These are phyloP conservation scores for Berkeleyomyces rouxiae DNA, from an alignment of 2,329 filamentous ascomycete species.

Conservation along the genomic window DNA sequence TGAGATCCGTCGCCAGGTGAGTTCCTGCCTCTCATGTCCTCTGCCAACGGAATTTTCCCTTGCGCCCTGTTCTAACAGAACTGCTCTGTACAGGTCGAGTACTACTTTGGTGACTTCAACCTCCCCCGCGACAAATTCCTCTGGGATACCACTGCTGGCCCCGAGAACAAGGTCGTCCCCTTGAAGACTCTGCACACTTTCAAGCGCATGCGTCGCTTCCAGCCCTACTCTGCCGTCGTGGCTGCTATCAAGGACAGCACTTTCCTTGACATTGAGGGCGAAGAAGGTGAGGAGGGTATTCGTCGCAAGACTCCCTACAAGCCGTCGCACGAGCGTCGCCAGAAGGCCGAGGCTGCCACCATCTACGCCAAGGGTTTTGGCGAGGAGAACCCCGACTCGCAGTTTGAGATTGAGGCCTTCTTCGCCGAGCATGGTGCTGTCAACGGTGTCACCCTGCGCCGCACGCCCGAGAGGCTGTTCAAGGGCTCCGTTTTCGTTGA, in stretches of 20 bases:
- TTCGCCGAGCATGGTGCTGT: constrained; percentile 67
- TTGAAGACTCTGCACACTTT: constrained; percentile 68
- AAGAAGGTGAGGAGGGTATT: constrained; percentile 53
- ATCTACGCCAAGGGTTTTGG: constrained; percentile 94
- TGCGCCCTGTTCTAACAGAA: background rate
- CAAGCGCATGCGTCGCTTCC: constrained; percentile 92
- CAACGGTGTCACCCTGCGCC: constrained; percentile 74
- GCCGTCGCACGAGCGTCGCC: constrained; percentile 39
- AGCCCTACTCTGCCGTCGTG: constrained; percentile 70
- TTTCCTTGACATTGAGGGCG: constrained; percentile 55
- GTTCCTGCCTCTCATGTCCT: constrained; percentile 10
- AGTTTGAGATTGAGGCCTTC: constrained; percentile 88
- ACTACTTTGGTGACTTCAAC: constrained; percentile 90
- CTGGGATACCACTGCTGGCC: constrained; percentile 59
- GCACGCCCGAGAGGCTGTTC: constrained; percentile 55
- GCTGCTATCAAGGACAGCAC: constrained; percentile 65
- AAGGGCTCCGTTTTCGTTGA: constrained; percentile 96
- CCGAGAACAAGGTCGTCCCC: constrained; percentile 64
- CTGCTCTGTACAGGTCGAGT: constrained; percentile 51
- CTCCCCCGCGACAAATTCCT: constrained; percentile 79
- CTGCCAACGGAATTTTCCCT: background rate
- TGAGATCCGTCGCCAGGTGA: constrained; percentile 70
- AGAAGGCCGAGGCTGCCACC: constrained; percentile 53
- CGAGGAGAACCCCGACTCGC: constrained; percentile 63
- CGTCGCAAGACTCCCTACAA: constrained; percentile 61